Base-by-base conservation (phyloP, 1,284 basidiomycete genomes). In the Lentinula novae-zelandiae region DNA sequence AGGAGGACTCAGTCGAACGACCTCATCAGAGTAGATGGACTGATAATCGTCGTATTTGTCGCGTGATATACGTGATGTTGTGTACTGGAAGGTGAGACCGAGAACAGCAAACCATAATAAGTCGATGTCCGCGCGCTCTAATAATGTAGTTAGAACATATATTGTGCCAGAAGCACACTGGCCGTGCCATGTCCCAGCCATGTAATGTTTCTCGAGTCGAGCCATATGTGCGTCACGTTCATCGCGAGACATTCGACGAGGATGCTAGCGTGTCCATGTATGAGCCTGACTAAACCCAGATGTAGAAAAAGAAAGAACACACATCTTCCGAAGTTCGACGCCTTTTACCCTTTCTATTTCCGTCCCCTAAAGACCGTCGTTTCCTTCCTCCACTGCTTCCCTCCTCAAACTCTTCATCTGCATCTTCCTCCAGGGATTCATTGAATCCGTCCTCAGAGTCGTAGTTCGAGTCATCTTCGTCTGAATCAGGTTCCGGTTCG, bases 101-200 rank as follows among this genome's bases (percentile, higher is more conserved):
- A 99, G 82, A 62, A 99, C 95, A 15, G 96, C 95, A 51, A 96
- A 82, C 93, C 96, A 99, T 49, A 99, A 79, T 5, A 95, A 82
- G 72, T 98, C 95, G 27, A 95, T 95, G 72, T 98, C 96, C 10
- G 90, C 90, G 31, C 96, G 86, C 68, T 96, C 94, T 12, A 98
- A 82, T 10, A 88, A 82, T 5, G 91, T 95, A 12, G 95, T 93
- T 4, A 99, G 86, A 61, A 95, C 82, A 70, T 97, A 99, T 57
- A 98, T 85, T 40, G 92, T 92, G 15, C 89, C 90, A 2, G 95
- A 88, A 9, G 93, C 92, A 66, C 92, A 93, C 76, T 96, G 95
- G 1, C 95, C 95, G 68, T 92, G 85, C 75, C 85, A 93, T 52
- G 93, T 92, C 48, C 97, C 97, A 6, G 86, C 80, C 64, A 82